Evolutionary conservation across 768 basidiomycete species (phyloP), one percentile per base, ranked within the genome.

Genomic region (Psilocybe cubensis): DNA sequence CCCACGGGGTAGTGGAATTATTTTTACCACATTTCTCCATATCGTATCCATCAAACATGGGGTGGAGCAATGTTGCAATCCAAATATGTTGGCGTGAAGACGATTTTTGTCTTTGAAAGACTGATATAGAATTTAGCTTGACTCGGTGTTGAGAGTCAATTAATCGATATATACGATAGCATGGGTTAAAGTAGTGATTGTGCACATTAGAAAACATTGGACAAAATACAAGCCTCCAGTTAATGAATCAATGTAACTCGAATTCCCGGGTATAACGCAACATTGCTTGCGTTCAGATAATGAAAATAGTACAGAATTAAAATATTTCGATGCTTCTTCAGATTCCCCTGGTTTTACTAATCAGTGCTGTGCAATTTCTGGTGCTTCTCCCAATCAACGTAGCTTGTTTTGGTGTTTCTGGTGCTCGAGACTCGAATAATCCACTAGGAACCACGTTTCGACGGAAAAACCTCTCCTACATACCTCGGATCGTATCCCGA

Each of bases 1-100:
- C 56, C 51, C 56, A 57, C 48, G 56, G 35, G 56, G 31, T 54
- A 24, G 43, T 29, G 45, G 24, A 29, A 33, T 42, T 52, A 1
- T 31, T 29, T 47, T 25, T 29, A 45, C 44, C 46, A 17, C 35
- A n/a, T n/a, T 17, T 11, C 35, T 38, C 35, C 35, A 38, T 38
- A 38, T 17, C 14, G 5, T 5, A 12, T 12, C n/a, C 35, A 38
- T 38, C 35, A 38, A 38, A 38, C 35, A 38, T 38, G 35, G 35
- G n/a, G 35, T 1, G 6, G 1, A n/a, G 35, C n/a, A n/a, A n/a
- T n/a, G n/a, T n/a, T n/a, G 11, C 2, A 14, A 38, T 38, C 35
- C n/a, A 38, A 11, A 38, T 38, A 8, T 6, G 35, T 38, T 11
- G 35, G 8, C 1, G 35, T 38, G 0, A 14, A 14, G 4, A 38